Conservation (phyloP, 2,329 filamentous ascomycete species). For the Trichoderma citrinoviride region DNA sequence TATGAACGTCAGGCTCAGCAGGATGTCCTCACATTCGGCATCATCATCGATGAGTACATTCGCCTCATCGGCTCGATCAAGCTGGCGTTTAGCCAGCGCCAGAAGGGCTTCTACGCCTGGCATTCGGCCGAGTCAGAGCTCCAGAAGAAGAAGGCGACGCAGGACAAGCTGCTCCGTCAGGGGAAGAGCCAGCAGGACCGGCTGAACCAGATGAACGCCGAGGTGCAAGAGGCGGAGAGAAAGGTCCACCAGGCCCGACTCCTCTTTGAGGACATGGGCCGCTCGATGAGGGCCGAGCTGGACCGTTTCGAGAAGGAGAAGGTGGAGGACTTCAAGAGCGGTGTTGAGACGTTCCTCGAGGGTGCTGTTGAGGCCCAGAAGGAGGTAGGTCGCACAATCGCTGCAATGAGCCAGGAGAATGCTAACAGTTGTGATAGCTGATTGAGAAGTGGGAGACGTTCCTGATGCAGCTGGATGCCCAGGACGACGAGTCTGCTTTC, state of each 20-base stretch:
- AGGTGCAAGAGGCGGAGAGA: constrained; percentile 91
- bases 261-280: constrained; percentile 95
- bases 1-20: constrained; percentile 97
- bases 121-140: constrained; percentile 86
- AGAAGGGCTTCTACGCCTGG: constrained; percentile 95
- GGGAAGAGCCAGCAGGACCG: constrained; percentile 95
- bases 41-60: constrained; percentile 98
- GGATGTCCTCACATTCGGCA: constrained; percentile 91
- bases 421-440: constrained; percentile 42
- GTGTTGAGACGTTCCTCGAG: constrained; percentile 95
- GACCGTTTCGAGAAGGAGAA: constrained; percentile 96
- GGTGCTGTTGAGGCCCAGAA: constrained; percentile 97
- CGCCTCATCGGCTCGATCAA: constrained; percentile 94
- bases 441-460: constrained; percentile 98
- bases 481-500: constrained; percentile 75
- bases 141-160: constrained; percentile 80
- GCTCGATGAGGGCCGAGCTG: constrained; percentile 84
- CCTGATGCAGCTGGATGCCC: constrained; percentile 89
- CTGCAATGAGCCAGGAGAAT: background rate
- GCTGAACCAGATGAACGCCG: constrained; percentile 84
- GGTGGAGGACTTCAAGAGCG: constrained; percentile 98
- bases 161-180: constrained; percentile 93
- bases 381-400: constrained; percentile 60
- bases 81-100: constrained; percentile 84
- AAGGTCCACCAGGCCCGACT: constrained; percentile 87